Base-by-base conservation (phyloP, 768 basidiomycete species). In the Hygrocybe punicea region DNA sequence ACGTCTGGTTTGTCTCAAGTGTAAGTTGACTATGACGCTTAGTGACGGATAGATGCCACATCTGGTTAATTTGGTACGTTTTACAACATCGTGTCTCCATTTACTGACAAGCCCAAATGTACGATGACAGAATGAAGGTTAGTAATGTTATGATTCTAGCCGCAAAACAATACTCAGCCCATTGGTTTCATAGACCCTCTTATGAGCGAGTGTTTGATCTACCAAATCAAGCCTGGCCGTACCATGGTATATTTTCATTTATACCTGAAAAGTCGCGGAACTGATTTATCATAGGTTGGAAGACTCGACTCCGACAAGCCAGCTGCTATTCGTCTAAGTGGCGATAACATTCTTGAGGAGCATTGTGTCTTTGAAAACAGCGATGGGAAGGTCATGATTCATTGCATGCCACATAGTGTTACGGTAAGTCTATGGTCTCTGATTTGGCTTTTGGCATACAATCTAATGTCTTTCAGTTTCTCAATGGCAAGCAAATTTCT, bases 161-260 rank as follows among this genome's bases (percentile, higher is more conserved):
- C 36, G 51, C 56, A 45, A 45, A 46, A 59, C 49, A 49, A 29
- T 4, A 23, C 59, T 52, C 35, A 49, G 35, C 54, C 24, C 17
- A 54, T 59, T 58, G 51, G 63, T 33, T 36, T 58, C 51, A 51
- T 58, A 91, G 93, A 97, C 77, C 95, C 94, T 50, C 80, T 97
- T 51, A 97, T 97, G 93, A 93, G 91, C 68, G 94, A 97, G 76
- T 95, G 92, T 73, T 75, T 93, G 65, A 88, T 92, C 63, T 91
- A 98, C 69, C 94, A 96, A 68, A 80, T 98, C 64, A 96, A 96
- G 69, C 83, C 78, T 33, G 66, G 66, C 24, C 61, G 60, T 25
- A 67, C 66, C 6, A 61, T 64, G 33, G 66, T 64, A 45, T 44
- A 44, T 60, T 25, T 53, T 52, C 29, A 33, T 21, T 23, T 36